These are phyloP conservation scores for Hymenoscyphus repandus DNA, from an alignment of 2,329 filamentous ascomycete genomes.

Conservation along the genomic window DNA sequence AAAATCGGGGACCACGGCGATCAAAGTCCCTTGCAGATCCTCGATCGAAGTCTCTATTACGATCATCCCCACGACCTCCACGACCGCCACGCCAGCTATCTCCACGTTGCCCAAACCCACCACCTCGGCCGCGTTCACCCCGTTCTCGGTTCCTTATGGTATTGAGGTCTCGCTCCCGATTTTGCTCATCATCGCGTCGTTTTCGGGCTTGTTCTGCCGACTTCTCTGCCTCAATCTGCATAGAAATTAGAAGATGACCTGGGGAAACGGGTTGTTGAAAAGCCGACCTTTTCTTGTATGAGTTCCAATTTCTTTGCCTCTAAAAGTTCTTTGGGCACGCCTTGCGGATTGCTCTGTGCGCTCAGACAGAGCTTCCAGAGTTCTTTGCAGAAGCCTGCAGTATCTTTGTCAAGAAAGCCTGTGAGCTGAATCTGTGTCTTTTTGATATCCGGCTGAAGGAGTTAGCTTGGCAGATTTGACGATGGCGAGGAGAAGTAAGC, in stretches of 20 bases:
- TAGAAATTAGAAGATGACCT: conserved; percentile 11
- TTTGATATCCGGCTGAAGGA: conserved; percentile 82
- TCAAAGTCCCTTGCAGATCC: conserved; percentile 34
- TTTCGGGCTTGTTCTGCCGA: conserved; percentile 70
- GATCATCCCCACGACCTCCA: conserved; percentile 35
- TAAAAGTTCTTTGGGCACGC: conserved; percentile 87
- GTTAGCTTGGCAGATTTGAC: conserved; percentile 21
- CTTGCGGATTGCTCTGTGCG: conserved; percentile 80
- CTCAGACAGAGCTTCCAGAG: conserved; percentile 89
- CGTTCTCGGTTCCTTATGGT: conserved; percentile 62
- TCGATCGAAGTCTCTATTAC: conserved; percentile 41
- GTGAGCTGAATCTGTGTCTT: conserved; percentile 89
- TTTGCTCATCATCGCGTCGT: conserved; percentile 64
- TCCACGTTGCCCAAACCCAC: conserved; percentile 28
- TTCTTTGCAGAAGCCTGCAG: conserved; percentile 83
- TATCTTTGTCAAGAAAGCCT: conserved; percentile 92
- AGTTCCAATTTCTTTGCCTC: conserved; percentile 96
- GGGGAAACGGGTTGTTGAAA: not conserved
- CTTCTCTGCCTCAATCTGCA: conserved; percentile 74
- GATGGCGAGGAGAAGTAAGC: conserved; percentile 33
- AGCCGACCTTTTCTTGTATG: conserved; percentile 81
- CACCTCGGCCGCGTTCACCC: conserved; percentile 42
- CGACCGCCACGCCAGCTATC: conserved; percentile 42
- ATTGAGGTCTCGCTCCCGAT: conserved; percentile 66
- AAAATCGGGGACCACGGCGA: conserved; percentile 39